Base-by-base conservation (phyloP, 495 filamentous ascomycete genomes). In the Mycothermus thermophilus region DNA sequence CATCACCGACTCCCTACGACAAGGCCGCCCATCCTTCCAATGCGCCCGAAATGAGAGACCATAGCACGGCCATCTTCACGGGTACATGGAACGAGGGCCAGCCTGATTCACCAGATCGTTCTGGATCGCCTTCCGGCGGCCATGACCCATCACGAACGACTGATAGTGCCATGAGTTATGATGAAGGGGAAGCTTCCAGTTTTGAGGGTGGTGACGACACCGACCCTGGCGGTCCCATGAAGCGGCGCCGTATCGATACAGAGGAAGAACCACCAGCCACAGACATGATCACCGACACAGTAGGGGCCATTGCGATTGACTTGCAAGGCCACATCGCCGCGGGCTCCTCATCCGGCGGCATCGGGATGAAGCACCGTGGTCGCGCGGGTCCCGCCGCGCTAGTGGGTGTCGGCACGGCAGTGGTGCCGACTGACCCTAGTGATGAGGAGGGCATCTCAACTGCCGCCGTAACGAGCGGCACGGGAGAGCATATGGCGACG, bases 301-400 rank as follows among this genome's bases (percentile, higher is more conserved):
- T 97, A 23, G 90, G 90, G 7, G 92, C 84, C 13, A 90, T 97
- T 44, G 92, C 86, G 27, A 72, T 97, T 39, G 90, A 97, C 46
- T 61, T 63, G 15, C 73, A 65, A 25, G 90, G 90, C 13, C 78
- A 80, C 30, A 93, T 97, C 50, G 92, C 90, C 4, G 90, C 88
- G 7, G 90, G 82, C n/a, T 93, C 92, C 3, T 96, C 90, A 5
- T 97, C 90, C 30, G 90, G 90, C n/a, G 90, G 90, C 5, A 96
- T 96, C 43, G 92, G 92, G 11, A 93, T 97, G 86, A 97, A 97
- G 47, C 85, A 90, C 57, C 69, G 73, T 30, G 90, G 90, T 16
- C 76, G 90, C 27, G 68, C 93, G 47, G 90, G 90, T 3, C 90
- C 90, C 22, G 90, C 90, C 15, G 90, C 90, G 5, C 64, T 97